phyloP scores from a whole-genome alignment of 495 filamentous ascomycete genomes.

The Cairneyella variabilis region DNA sequence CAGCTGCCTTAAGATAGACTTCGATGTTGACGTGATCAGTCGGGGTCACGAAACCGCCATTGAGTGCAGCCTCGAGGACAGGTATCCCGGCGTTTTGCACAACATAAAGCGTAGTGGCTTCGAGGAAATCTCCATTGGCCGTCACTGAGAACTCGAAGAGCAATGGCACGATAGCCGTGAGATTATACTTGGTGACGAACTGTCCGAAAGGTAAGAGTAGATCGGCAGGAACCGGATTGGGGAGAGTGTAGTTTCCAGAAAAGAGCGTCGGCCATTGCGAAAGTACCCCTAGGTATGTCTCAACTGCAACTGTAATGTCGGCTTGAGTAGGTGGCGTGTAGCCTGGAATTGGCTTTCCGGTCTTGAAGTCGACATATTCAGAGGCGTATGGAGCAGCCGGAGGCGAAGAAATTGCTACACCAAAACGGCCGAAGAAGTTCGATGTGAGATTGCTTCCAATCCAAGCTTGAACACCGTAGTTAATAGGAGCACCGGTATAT shows the following conservation, averaged over 20 bases:
- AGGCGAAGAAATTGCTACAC: slow-evolving; percentile 21
- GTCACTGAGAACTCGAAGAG: slow-evolving; percentile 12
- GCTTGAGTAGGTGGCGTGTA: slow-evolving; percentile 5
- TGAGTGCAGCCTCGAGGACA: slow-evolving; percentile 3
- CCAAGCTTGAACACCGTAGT: slow-evolving; percentile 8
- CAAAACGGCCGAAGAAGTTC: slow-evolving; percentile 40
- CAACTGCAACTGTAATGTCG: not conserved
- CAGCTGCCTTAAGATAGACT: slow-evolving; percentile 36
- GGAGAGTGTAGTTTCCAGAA: slow-evolving; percentile 24
- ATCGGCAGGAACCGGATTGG: slow-evolving; percentile 29
- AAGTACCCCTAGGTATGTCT: not conserved
- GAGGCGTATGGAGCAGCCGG: not conserved
- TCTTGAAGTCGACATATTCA: slow-evolving; percentile 15
- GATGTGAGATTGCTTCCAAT: slow-evolving; percentile 21
- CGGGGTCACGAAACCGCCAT: slow-evolving; percentile 30
- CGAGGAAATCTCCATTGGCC: slow-evolving; percentile 21
- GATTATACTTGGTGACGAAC: slow-evolving; percentile 31
- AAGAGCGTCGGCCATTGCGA: slow-evolving; percentile 14
- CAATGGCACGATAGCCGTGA: slow-evolving; percentile 19
- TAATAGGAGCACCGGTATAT: not conserved
- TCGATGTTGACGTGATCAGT: slow-evolving; percentile 33
- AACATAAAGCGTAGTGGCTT: slow-evolving; percentile 26
- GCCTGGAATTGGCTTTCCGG: slow-evolving; percentile 1
- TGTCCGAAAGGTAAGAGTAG: slow-evolving; percentile 31
- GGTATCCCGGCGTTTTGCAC: slow-evolving; percentile 18